Percentiles rank a stretch among this genome's conserved stretches.
Conservation (phyloP, 768 basidiomycete genomes). For the Rhodotorula diobovata region DNA sequence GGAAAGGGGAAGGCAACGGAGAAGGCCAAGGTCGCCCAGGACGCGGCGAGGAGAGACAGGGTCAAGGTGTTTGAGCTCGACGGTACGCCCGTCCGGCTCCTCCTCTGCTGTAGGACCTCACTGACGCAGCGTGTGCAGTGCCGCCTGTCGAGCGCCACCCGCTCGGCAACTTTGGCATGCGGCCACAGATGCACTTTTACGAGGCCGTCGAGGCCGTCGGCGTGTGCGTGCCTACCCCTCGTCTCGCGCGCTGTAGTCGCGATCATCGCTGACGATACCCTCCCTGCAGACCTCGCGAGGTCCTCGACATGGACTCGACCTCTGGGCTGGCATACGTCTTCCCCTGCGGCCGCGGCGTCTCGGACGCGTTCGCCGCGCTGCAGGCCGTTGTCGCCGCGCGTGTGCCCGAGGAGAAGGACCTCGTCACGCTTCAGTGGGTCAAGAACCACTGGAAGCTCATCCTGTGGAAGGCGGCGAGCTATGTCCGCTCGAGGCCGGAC, state of each 20-base stretch:
- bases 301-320: slow-evolving; percentile 34
- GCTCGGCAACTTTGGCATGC: slow-evolving; percentile 28
- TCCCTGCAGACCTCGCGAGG: slow-evolving; percentile 26
- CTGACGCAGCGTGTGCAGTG: not conserved
- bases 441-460: slow-evolving; percentile 86
- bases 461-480: slow-evolving; percentile 89
- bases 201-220: slow-evolving; percentile 13
- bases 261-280: too few relatives aligned
- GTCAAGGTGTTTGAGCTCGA: slow-evolving; percentile 37
- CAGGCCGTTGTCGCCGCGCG: slow-evolving; percentile 37
- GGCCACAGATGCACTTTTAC: slow-evolving; percentile 32
- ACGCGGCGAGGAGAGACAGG: not conserved
- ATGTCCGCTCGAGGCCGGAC: slow-evolving; percentile 68
- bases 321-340: slow-evolving; percentile 23
- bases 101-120: too few relatives aligned
- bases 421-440: slow-evolving; percentile 75
- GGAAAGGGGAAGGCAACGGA: not conserved
- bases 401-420: slow-evolving; percentile 50
- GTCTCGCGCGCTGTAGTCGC: too few relatives aligned
- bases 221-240: slow-evolving; percentile 15
- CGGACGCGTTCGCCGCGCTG: slow-evolving; percentile 44
- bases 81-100: slow-evolving; percentile 13
- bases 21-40: not conserved
- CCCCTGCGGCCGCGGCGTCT: slow-evolving; percentile 19
- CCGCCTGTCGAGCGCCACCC: not conserved